Evolutionary conservation across 345 rosid species (phyloP).

Genomic region (Durio zibethinus): DNA sequence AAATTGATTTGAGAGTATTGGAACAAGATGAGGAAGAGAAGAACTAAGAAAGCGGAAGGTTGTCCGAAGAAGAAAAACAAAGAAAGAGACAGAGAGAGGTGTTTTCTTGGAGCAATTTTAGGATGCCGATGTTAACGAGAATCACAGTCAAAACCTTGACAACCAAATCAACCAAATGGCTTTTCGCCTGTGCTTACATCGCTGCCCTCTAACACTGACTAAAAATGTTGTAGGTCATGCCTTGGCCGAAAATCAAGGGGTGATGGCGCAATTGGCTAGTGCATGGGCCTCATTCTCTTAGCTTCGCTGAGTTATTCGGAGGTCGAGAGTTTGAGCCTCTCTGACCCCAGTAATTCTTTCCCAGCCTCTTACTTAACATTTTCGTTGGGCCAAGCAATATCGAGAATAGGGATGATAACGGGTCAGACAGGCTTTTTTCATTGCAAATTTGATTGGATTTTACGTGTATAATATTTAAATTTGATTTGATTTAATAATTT

Average conservation of each 20-base stretch:
- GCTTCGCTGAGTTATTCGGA: conserved; percentile 66
- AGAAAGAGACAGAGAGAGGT: neutral
- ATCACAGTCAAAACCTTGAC: neutral
- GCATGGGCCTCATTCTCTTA: conserved; percentile 77
- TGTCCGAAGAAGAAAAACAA: neutral
- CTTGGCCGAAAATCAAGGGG: conserved; percentile 37
- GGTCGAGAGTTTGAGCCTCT: conserved; percentile 94
- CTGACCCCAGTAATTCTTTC: no score
- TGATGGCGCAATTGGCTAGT: conserved; percentile 81
- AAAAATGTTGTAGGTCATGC: no score
- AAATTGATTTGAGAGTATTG: neutral
- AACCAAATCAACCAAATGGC: neutral
- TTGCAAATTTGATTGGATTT: no score
- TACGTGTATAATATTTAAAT: no score
- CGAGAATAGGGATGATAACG: no score
- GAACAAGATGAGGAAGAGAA: neutral
- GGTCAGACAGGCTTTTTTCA: neutral
- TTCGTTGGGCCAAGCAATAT: no score
- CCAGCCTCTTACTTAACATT: neutral
- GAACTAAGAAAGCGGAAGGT: conserved; percentile 18
- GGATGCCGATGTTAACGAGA: conserved; percentile 18
- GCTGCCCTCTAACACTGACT: no score
- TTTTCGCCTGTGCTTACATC: no score
- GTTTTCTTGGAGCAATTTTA: neutral
- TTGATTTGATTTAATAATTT: no score